Evolutionary conservation across 2,329 filamentous ascomycete species (phyloP).

Genomic region (Trichoderma sp.): DNA sequence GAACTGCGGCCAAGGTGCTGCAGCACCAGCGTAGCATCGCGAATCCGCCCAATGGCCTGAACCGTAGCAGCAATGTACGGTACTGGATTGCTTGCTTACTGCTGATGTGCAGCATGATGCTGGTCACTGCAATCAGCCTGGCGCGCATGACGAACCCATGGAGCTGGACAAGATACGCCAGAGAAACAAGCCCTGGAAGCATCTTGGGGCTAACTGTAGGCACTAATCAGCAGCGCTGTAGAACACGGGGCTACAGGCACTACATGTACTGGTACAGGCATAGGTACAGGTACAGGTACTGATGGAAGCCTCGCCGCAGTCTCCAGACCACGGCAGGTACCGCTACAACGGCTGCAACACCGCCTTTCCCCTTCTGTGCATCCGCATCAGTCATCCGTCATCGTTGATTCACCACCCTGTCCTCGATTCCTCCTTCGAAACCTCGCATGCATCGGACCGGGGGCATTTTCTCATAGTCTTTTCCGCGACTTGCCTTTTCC

Average conservation of each 20-base stretch:
- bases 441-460: slow-evolving; percentile 9
- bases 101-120: not conserved
- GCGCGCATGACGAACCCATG: not conserved
- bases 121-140: not conserved
- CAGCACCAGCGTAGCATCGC: not conserved
- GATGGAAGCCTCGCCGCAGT: not conserved
- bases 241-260: not conserved
- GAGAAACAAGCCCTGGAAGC: not conserved
- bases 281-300: not conserved
- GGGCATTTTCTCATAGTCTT: slow-evolving; percentile 2
- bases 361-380: slow-evolving; percentile 9
- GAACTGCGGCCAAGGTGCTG: not conserved
- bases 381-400: slow-evolving; percentile 17
- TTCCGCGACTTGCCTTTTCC: not conserved
- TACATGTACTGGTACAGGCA: no score
- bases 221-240: not conserved
- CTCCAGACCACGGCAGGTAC: not conserved
- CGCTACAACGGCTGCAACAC: not conserved
- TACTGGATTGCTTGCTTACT: not conserved
- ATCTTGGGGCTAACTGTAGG: no score
- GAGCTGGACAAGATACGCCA: not conserved
- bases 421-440: slow-evolving; percentile 16
- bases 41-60: not conserved
- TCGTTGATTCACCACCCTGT: slow-evolving; percentile 11
- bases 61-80: not conserved